These are phyloP conservation scores for Ogataea nitratoaversa DNA, from an alignment of 805 yeast genomes.

Conservation along the genomic window DNA sequence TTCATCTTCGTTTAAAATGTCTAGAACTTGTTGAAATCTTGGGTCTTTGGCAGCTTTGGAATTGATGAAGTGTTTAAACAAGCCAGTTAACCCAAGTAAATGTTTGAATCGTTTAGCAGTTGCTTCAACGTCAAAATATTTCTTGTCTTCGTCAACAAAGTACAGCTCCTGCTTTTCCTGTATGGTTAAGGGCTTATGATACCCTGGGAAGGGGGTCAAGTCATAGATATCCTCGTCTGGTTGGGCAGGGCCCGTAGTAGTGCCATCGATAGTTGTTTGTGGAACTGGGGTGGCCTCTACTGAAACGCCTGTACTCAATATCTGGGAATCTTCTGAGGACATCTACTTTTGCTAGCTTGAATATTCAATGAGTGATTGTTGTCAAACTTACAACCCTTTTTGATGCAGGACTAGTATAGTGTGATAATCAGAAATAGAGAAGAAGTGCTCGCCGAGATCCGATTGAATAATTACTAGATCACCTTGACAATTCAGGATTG, in stretches of 20 bases:
- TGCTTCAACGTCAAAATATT: slow-evolving; percentile 46
- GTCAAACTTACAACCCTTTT: too few relatives aligned
- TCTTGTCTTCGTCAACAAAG: slow-evolving; percentile 31
- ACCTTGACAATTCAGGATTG: too few relatives aligned
- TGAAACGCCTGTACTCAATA: slow-evolving; percentile 14
- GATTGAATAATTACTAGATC: too few relatives aligned
- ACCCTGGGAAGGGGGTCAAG: slow-evolving; percentile 12
- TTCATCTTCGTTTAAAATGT: slow-evolving; percentile 24
- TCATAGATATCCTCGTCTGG: slow-evolving; percentile 5
- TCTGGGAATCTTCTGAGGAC: slow-evolving; percentile 1
- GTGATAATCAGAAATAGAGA: too few relatives aligned
- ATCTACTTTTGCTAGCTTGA: neutral
- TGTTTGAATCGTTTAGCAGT: slow-evolving; percentile 67
- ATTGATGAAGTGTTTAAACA: slow-evolving; percentile 85
- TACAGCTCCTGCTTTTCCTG: slow-evolving; percentile 20
- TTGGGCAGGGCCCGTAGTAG: neutral
- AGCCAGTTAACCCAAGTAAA: slow-evolving; percentile 73
- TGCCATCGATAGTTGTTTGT: neutral
- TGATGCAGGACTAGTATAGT: too few relatives aligned
- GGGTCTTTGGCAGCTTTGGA: slow-evolving; percentile 76
- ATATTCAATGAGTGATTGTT: too few relatives aligned
- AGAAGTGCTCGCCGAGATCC: too few relatives aligned
- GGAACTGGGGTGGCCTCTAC: slow-evolving; percentile 9
- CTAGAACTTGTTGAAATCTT: slow-evolving; percentile 45
- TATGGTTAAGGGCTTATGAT: slow-evolving; percentile 4